Evolutionary conservation across 2,329 filamentous ascomycete genomes (phyloP).

Genomic region (Penicillium sumatraense): DNA sequence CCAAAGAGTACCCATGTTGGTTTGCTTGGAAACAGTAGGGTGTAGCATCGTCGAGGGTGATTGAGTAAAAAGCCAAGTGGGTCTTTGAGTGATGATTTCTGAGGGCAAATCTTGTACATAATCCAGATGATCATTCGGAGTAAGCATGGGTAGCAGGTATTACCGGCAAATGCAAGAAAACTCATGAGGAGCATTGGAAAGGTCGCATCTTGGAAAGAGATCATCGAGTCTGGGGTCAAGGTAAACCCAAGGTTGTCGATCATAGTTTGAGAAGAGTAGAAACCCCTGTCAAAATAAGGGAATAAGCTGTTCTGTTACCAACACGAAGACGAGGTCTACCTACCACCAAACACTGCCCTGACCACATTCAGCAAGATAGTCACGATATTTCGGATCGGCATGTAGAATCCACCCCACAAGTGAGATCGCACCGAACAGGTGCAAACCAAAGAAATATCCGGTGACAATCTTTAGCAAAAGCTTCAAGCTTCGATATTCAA

Average conservation of each 20-base stretch:
- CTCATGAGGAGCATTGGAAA: slow-evolving; percentile 46
- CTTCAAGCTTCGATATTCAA: slow-evolving; percentile 58
- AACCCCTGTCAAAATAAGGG: slow-evolving; percentile 41
- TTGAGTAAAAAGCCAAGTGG: slow-evolving; percentile 63
- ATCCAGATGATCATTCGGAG: slow-evolving; percentile 62
- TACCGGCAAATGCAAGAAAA: slow-evolving; percentile 45
- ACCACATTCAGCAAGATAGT: slow-evolving; percentile 46
- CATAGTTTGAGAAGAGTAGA: slow-evolving; percentile 58
- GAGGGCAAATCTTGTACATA: slow-evolving; percentile 53
- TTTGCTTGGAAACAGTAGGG: slow-evolving; percentile 63
- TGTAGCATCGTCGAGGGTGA: slow-evolving; percentile 86
- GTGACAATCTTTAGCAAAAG: slow-evolving; percentile 54
- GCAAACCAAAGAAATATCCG: slow-evolving; percentile 53
- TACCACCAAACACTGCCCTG: slow-evolving; percentile 56
- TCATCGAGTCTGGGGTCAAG: slow-evolving; percentile 60
- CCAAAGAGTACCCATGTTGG: slow-evolving; percentile 63
- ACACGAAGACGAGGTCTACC: slow-evolving; percentile 18
- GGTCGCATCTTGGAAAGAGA: slow-evolving; percentile 52
- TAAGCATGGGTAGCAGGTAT: slow-evolving; percentile 59
- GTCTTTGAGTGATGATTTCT: slow-evolving; percentile 37
- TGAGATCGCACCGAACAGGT: slow-evolving; percentile 54
- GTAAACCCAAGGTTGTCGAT: slow-evolving; percentile 60
- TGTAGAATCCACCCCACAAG: slow-evolving; percentile 55
- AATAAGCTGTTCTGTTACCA: background rate
- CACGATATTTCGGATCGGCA: slow-evolving; percentile 46